Evolutionary conservation across 2,329 filamentous ascomycete genomes (phyloP).

Genomic region (Geoglossum cookeanum): DNA sequence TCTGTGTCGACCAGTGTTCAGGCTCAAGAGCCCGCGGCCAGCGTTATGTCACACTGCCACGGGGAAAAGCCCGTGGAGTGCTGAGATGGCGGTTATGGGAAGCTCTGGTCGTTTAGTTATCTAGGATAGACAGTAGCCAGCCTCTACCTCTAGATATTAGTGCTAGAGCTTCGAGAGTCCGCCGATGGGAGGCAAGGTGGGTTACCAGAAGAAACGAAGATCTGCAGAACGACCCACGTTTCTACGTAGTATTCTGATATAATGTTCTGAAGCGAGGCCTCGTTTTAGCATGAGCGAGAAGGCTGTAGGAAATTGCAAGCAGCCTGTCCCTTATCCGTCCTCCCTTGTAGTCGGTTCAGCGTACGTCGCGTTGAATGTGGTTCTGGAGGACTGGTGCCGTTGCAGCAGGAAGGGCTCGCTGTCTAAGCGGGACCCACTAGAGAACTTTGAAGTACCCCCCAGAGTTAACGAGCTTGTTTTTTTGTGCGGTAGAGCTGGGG

Average conservation of each 20-base stretch:
- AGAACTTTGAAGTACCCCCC: not conserved
- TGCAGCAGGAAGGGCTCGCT: not conserved
- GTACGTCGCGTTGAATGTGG: not conserved
- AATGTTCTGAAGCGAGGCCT: not conserved
- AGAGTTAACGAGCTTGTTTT: not conserved
- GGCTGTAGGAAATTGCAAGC: not conserved
- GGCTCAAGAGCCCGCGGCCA: not conserved
- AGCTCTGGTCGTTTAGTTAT: not conserved
- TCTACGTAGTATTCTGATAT: not conserved
- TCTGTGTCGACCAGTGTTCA: not conserved
- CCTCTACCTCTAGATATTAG: not conserved
- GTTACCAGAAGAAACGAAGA: not conserved
- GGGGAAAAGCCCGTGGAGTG: not conserved
- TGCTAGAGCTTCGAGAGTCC: not conserved
- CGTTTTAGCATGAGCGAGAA: not conserved
- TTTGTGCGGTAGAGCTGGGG: not conserved
- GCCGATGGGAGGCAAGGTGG: not conserved
- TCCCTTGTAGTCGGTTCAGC: not conserved
- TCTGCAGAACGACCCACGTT: not conserved
- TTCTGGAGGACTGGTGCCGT: not conserved
- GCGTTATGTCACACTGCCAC: not conserved
- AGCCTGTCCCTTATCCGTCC: not conserved
- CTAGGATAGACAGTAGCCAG: not conserved
- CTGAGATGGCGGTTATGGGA: not conserved
- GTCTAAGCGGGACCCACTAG: conserved; percentile 1